phyloP scores from a whole-genome alignment of 208 protist genomes.

The Leishmania tropica region DNA sequence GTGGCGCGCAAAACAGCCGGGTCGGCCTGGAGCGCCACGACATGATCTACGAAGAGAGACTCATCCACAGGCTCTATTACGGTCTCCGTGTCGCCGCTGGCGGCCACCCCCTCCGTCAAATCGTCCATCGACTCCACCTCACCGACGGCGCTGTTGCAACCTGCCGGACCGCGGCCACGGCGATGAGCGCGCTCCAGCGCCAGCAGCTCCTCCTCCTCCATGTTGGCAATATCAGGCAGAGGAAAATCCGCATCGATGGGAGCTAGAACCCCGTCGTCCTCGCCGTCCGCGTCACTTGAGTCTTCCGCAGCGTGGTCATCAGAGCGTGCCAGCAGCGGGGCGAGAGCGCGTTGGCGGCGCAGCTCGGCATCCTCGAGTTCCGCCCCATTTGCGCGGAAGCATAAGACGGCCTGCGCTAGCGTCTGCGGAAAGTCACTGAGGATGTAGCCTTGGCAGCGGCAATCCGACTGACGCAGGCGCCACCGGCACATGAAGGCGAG shows the following conservation, averaged over 20 bases:
- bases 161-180: slow-evolving; percentile 19
- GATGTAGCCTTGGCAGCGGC: slow-evolving; percentile 91
- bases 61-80: slow-evolving; percentile 67
- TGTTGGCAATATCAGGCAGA: slow-evolving; percentile 40
- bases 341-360: slow-evolving; percentile 28
- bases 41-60: slow-evolving; percentile 66
- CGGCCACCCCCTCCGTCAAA: slow-evolving; percentile 9
- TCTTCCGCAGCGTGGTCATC: slow-evolving; percentile 16
- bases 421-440: slow-evolving; percentile 87
- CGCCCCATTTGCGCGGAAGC: slow-evolving; percentile 62
- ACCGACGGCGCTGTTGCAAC: slow-evolving; percentile 5
- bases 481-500: slow-evolving; percentile 85
- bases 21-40: slow-evolving; percentile 50
- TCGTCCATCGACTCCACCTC: not conserved
- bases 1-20: slow-evolving; percentile 44
- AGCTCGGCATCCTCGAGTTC: slow-evolving; percentile 36
- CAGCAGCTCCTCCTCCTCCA: slow-evolving; percentile 53
- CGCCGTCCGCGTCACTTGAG: slow-evolving; percentile 9
- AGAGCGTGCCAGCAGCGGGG: slow-evolving; percentile 16
- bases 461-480: slow-evolving; percentile 82
- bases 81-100: slow-evolving; percentile 31
- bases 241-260: slow-evolving; percentile 70
- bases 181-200: slow-evolving; percentile 34
- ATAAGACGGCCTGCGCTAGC: slow-evolving; percentile 77
- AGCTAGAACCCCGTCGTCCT: slow-evolving; percentile 31